phyloP scores from a whole-genome alignment of 2,329 filamentous ascomycete genomes.

The Plenodomus biglobosus region DNA sequence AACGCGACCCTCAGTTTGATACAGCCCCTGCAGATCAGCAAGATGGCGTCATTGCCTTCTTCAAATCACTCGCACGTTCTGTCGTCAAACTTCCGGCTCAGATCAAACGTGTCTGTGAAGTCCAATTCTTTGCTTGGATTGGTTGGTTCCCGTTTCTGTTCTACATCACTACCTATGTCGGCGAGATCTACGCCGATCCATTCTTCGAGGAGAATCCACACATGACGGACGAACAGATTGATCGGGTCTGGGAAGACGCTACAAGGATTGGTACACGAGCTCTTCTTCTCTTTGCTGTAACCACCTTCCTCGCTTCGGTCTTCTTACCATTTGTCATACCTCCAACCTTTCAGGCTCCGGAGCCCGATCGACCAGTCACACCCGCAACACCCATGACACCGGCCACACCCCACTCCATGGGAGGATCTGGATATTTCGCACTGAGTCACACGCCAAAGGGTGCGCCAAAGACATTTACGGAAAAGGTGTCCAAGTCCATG shows the following conservation, averaged over 20 bases:
- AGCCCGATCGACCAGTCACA: conserved; percentile 42
- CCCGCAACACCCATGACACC: conserved; percentile 45
- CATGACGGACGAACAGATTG: conserved; percentile 74
- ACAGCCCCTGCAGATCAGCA: conserved; percentile 56
- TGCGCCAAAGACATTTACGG: conserved; percentile 23
- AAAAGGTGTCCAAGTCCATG: conserved; percentile 47
- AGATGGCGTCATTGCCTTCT: conserved; percentile 74
- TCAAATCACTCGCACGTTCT: conserved; percentile 73
- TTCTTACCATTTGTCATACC: conserved; percentile 83
- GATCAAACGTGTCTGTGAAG: conserved; percentile 73
- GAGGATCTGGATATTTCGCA: conserved; percentile 39
- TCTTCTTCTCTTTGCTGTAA: conserved; percentile 82
- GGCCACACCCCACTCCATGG: conserved; percentile 36
- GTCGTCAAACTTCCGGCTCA: conserved; percentile 79
- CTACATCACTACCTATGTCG: conserved; percentile 92
- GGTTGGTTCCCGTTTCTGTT: conserved; percentile 96
- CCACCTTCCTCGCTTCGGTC: conserved; percentile 79
- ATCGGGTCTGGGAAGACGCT: conserved; percentile 77
- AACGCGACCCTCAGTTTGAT: conserved; percentile 78
- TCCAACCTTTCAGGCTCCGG: conserved; percentile 66
- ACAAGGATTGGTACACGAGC: conserved; percentile 89
- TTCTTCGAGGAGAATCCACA: conserved; percentile 75
- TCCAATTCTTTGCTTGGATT: conserved; percentile 75
- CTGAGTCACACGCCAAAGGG: conserved; percentile 25
- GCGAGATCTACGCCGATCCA: conserved; percentile 87